A percentile compares a stretch with the other conserved stretches of the same genome.
Conservation (phyloP, 2,329 filamentous ascomycete species). For the Penicillium concentricum region DNA sequence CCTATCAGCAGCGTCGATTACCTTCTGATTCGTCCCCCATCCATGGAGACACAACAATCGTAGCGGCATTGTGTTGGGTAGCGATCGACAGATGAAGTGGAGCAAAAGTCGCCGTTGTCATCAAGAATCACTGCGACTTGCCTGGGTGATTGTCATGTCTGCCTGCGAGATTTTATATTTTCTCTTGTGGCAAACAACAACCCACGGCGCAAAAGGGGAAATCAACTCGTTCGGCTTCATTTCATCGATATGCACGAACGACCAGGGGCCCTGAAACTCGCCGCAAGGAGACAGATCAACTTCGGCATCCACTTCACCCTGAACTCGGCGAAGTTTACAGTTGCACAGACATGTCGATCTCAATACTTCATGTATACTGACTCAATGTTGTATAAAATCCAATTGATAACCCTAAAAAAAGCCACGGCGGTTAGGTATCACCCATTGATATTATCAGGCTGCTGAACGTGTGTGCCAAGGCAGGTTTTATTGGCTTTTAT, state of each 20-base stretch:
- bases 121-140: not conserved
- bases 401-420: not conserved
- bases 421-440: not conserved
- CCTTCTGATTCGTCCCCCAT: slow-evolving; percentile 33
- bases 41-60: slow-evolving; percentile 36
- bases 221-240: not conserved
- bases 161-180: slow-evolving; percentile 2
- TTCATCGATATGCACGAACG: not conserved
- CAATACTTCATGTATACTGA: not conserved
- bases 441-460: not conserved
- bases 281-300: not conserved
- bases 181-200: not conserved
- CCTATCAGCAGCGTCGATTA: slow-evolving; percentile 3
- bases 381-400: too few relatives aligned
- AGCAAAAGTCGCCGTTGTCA: slow-evolving; percentile 6
- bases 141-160: not conserved
- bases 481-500: not conserved
- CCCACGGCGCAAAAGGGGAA: not conserved
- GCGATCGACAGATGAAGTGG: not conserved
- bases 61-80: slow-evolving; percentile 24
- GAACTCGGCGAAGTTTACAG: not conserved
- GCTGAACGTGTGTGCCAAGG: not conserved
- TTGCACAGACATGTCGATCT: slow-evolving; percentile 5
- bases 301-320: not conserved
- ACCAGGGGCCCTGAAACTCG: slow-evolving; percentile 3